Evolutionary conservation across 331 rosid genomes (phyloP), one percentile per base, ranked within the genome.

Genomic region (Cydonia oblonga): DNA sequence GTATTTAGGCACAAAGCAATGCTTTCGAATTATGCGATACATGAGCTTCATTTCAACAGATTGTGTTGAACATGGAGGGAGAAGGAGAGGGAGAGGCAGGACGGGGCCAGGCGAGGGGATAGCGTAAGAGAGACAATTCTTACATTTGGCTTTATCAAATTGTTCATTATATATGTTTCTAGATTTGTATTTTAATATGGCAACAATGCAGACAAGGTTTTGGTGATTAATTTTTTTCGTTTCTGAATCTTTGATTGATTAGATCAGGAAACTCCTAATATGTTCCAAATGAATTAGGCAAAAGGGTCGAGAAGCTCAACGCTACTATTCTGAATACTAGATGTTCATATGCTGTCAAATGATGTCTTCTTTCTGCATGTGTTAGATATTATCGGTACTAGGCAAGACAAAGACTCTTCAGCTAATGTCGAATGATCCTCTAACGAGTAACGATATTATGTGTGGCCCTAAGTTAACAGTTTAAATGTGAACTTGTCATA

Each of bases 161-260:
- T 49, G 54, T 49, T 25, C 42, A 38, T 38, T 38, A 9, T 38
- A 38, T 38, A 38, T 38, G 42, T 38, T 9, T 26, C 30, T 33
- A 22, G 38, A 51, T 29, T 69, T 38, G 26, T 1, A 32, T 59
- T 75, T 76, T 40, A 61, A 82, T 80, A 70, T 73, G 68, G 78
- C 78, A 59, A 75, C 68, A 32, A 57, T 70, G 66, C 75, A 71
- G 24, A 53, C 10, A 1, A 40, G 52, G 32, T 53, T 30, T 14
- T 54, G 64, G 52, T 70, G 49, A 54, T 52, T 9, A 22, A 24
- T 30, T 32, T 54, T 54, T 14, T 54, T 1, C 8, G 1, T 14
- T 14, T 69, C 7, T 19, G 20, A 23, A 3, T 28, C 20, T 69
- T 29, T 69, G 63, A 11, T 20, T 30, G 49, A 30, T 51, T 4